Evolutionary conservation across 192 early-diverging fungal species (phyloP), one percentile per base, ranked within the genome.

Genomic region (Kappamyces sp.): DNA sequence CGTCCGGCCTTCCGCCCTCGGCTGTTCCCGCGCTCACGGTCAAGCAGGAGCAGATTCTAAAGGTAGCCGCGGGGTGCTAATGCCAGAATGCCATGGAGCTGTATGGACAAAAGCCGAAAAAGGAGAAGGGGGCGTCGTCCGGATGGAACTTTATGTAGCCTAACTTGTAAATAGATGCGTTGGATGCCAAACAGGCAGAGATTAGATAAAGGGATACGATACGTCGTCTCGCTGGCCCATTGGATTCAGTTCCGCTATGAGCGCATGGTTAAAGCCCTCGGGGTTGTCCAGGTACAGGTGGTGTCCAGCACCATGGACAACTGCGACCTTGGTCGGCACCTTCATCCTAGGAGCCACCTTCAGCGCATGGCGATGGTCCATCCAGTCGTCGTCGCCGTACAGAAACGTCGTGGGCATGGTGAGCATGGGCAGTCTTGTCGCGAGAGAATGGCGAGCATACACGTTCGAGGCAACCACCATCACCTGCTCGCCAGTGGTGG

Each of bases 241-340:
- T 14, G 42, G 42, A 11, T 43, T 68, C 76, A 85, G 72, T 69
- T 74, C 81, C 53, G 65, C 45, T 2, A 84, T 47, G 29, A 92
- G 55, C 0, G 68, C 70, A 22, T 73, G 57, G 63, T 90, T 86
- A 52, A 90, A 92, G 14, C 66, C 86, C 1, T 57, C 60, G 22
- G 89, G 86, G 61, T 94, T 92, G 62, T 92, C 92, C 38, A 93
- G 63, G 48, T 90, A 89, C 67, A 94, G 66, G 49, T 95, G 90
- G 72, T 95, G 90, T 22, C 90, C 91, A 31, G 81, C 61, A 22
- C 48, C 64, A 38, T 22, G 12, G 22, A 66, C 62, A 29, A 57
- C 33, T 0, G 71, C 75, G 3, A 83, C 84, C 0, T 61, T 70
- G 71, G 84, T 87, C 1, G 65, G 66, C 12, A 69, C 68, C n/a